These are phyloP conservation scores for Penicillium sp. DNA, from an alignment of 2,329 filamentous ascomycete genomes.

Conservation along the genomic window DNA sequence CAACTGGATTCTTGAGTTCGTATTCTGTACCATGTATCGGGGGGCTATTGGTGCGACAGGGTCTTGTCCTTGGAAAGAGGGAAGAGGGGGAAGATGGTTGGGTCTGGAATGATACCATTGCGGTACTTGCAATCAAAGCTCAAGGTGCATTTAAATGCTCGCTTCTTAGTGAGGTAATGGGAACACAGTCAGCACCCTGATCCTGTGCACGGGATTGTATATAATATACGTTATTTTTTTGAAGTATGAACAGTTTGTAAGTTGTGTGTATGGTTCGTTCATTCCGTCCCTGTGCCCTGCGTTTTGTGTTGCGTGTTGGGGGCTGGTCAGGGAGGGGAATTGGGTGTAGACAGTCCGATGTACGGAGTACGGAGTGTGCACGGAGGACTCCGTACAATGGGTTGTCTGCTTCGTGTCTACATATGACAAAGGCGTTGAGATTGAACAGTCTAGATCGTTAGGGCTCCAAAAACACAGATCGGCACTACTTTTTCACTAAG, in stretches of 20 bases:
- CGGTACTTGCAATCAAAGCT: not conserved
- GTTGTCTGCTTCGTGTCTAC: no score
- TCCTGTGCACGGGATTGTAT: not conserved
- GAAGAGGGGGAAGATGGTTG: conserved; percentile 1
- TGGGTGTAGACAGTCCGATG: not conserved
- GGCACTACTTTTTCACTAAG: conserved; percentile 8
- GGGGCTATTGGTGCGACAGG: not conserved
- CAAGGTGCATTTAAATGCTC: not conserved
- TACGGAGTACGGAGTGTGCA: not conserved
- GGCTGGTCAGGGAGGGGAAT: not conserved
- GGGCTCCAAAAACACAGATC: not conserved
- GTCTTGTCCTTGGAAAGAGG: not conserved
- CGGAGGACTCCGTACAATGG: no score
- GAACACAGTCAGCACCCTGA: not conserved
- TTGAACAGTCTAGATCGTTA: not conserved
- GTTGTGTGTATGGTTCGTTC: no score
- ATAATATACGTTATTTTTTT: no score
- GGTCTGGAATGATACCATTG: conserved; percentile 5
- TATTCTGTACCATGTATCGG: conserved; percentile 4
- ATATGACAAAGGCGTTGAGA: not conserved
- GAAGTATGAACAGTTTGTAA: no score
- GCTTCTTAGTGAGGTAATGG: no score
- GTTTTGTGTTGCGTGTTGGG: not conserved
- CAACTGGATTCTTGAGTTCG: conserved; percentile 1
- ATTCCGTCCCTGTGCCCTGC: conserved; percentile 1